Base-by-base conservation (phyloP, 2,329 filamentous ascomycete genomes). In the Fusarium sp. region DNA sequence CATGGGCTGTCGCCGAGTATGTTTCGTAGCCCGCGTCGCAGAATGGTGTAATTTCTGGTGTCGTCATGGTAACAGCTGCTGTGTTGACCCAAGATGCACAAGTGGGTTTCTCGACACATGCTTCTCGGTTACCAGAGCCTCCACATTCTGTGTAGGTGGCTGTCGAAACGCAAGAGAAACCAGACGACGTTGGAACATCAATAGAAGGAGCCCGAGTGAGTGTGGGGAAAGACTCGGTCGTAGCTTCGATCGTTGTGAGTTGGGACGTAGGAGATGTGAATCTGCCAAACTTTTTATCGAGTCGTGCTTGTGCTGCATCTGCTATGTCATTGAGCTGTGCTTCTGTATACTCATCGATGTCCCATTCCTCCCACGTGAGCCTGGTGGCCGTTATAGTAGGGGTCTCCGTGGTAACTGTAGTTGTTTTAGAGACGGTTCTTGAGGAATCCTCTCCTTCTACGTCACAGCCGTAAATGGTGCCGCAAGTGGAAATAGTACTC, bases 261-360 rank as follows among this genome's bases (percentile, higher is more conserved):
- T 1, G 14, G 47, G 28, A 3, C 0, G 47, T 50, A n/a, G 47
- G 20, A 9, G 48, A 52, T 3, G n/a, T 6, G 0, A 24, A 15
- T 36, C 12, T 34, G 18, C 48, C 48, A 36, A 52, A 52, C 2
- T 26, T 34, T 1, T 20, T 34, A 8, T 52, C 17, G 12, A 52
- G 48, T 11, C 48, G 12, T 22, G 30, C 22, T 24, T 52, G 48
- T 24, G 30, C 48, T 14, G 11, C 48, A 10, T 36, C 48, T 20
- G 30, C 30, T 10, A 52, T 52, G 8, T 36, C 12, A 4, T 52
- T 34, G 12, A 36, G 48, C 8, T 36, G 30, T 15, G 22, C 48
- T 14, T 26, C 48, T 34, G 48, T 11, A 34, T 52, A 52, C 6
- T 36, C 17, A 11, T 14, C 30, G 1, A 52, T 20, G 6, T 24